Evolutionary conservation across 2,329 filamentous ascomycete species (phyloP).

Genomic region (Zarea fungicola): DNA sequence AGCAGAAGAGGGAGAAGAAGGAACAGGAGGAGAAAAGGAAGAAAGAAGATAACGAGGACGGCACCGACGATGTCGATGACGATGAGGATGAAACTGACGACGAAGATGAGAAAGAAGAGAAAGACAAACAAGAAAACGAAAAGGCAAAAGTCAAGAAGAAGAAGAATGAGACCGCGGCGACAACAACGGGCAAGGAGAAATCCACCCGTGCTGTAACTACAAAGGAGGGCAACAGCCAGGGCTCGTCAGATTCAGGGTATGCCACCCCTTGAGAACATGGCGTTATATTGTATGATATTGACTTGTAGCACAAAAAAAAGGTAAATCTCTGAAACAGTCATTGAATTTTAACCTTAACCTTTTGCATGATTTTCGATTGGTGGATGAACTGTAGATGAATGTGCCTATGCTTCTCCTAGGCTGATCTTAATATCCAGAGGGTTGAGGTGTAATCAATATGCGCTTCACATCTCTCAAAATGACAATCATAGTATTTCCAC

Average conservation of each 20-base stretch:
- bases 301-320: too few species aligned
- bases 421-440: too few species aligned
- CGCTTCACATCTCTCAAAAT: too few species aligned
- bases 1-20: constrained; percentile 17
- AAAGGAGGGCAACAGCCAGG: not conserved
- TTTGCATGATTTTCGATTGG: too few species aligned
- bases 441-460: too few species aligned
- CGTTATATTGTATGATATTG: constrained; percentile 2
- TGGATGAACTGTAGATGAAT: too few species aligned
- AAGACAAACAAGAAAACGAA: constrained; percentile 22
- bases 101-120: constrained; percentile 1
- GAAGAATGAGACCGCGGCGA: constrained; percentile 20
- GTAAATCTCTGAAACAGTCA: too few species aligned
- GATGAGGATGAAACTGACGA: constrained; percentile 13
- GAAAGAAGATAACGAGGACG: constrained; percentile 20
- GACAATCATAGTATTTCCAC: too few species aligned
- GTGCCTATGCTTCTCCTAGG: too few species aligned
- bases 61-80: constrained; percentile 14
- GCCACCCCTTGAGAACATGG: not conserved
- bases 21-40: constrained; percentile 25
- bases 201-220: too few species aligned
- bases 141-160: constrained; percentile 23
- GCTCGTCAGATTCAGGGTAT: constrained; percentile 6
- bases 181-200: constrained; percentile 2
- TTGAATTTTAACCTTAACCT: too few species aligned